Conservation (phyloP, 2,329 filamentous ascomycete species). For the Macrophomina tecta region DNA sequence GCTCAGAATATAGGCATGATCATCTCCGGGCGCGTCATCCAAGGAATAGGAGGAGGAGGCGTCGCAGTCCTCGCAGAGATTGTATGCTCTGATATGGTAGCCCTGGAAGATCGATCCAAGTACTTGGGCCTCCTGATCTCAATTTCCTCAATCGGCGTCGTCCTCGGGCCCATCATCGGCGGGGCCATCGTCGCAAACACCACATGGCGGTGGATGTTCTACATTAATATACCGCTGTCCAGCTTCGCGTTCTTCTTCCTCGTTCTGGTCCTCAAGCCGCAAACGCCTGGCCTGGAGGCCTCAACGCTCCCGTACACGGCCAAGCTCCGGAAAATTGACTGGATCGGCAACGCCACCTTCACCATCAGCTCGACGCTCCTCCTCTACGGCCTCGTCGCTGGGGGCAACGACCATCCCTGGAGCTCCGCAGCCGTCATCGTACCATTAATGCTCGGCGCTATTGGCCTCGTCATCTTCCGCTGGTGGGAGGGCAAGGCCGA, state of each 20-base stretch:
- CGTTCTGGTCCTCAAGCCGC: conserved; percentile 36
- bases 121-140: conserved; percentile 42
- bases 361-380: conserved; percentile 42
- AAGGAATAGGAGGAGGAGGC: conserved; percentile 60
- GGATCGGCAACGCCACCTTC: conserved; percentile 44
- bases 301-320: conserved; percentile 17
- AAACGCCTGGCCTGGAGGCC: conserved; percentile 32
- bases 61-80: conserved; percentile 56
- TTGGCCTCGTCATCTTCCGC: conserved; percentile 39
- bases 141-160: conserved; percentile 36
- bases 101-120: conserved; percentile 52
- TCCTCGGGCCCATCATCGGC: conserved; percentile 39
- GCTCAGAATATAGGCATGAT: conserved; percentile 45
- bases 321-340: conserved; percentile 32
- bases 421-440: conserved; percentile 41
- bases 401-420: conserved; percentile 44
- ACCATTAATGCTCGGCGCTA: conserved; percentile 45
- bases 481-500: conserved; percentile 42
- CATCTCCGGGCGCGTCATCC: conserved; percentile 62
- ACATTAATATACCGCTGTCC: conserved; percentile 49
- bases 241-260: conserved; percentile 39
- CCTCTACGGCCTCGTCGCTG: conserved; percentile 48
- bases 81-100: conserved; percentile 55
- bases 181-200: conserved; percentile 39
- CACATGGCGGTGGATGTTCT: conserved; percentile 57